Percentiles rank a stretch among this genome's conserved stretches.
These are phyloP conservation scores for Dactylellina haptotyla DNA, from an alignment of 2,329 filamentous ascomycete genomes.

Conservation along the genomic window DNA sequence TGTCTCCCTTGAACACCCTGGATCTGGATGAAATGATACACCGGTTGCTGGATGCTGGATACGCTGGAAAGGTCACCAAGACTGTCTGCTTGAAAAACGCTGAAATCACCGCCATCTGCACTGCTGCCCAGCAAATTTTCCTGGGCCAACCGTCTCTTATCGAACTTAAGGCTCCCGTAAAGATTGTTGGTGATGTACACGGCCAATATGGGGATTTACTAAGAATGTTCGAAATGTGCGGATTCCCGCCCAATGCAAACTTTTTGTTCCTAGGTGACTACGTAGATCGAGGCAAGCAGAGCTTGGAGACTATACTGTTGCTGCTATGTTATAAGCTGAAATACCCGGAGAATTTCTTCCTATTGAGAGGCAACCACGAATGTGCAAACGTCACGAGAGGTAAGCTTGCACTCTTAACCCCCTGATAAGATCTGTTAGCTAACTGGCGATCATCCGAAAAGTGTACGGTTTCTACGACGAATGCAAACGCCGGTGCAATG, in stretches of 20 bases:
- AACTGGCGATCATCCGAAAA: constrained; percentile 28
- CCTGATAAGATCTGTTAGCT: background rate
- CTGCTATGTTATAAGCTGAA: constrained; percentile 97
- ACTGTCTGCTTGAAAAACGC: constrained; percentile 97
- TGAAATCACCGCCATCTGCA: constrained; percentile 93
- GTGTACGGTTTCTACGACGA: constrained; percentile 99
- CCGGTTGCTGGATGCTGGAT: constrained; percentile 89
- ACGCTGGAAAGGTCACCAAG: constrained; percentile 96
- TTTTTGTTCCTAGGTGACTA: constrained; percentile 96
- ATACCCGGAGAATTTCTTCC: constrained; percentile 96
- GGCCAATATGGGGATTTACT: constrained; percentile 97
- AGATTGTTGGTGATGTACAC: constrained; percentile 96
- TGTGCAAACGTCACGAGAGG: constrained; percentile 89
- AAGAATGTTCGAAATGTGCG: constrained; percentile 98
- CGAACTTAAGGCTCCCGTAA: constrained; percentile 92
- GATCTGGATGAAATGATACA: constrained; percentile 98
- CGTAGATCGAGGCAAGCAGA: constrained; percentile 95
- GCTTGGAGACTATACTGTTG: constrained; percentile 90
- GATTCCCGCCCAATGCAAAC: constrained; percentile 90
- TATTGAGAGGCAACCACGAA: constrained; percentile 93
- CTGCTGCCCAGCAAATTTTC: constrained; percentile 86
- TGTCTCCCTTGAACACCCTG: constrained; percentile 89
- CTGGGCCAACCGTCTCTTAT: constrained; percentile 90
- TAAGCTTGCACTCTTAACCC: constrained; percentile 34
- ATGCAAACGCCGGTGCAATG: constrained; percentile 94